Evolutionary conservation across 2,329 filamentous ascomycete species (phyloP).

Genomic region (Pezicula rhizophila): DNA sequence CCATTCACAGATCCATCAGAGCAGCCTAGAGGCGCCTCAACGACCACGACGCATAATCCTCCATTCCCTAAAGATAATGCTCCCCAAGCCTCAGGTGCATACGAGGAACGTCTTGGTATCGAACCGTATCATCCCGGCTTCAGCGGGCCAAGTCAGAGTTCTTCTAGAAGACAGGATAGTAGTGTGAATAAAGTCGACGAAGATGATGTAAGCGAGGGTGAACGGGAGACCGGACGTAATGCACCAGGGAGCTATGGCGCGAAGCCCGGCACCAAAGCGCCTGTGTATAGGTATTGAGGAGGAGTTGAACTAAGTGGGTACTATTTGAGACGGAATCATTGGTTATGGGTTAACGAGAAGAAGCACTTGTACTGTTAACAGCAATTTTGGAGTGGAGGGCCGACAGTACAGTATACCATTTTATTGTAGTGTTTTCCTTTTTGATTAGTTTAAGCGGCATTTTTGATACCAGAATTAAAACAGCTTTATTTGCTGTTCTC

Average conservation of each 20-base stretch:
- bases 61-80: slow-evolving; percentile 21
- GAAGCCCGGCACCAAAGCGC: slow-evolving; percentile 12
- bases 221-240: not conserved
- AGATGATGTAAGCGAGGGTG: slow-evolving; percentile 1
- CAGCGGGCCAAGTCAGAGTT: slow-evolving; percentile 18
- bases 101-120: slow-evolving; percentile 22
- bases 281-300: slow-evolving; percentile 23
- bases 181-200: slow-evolving; percentile 12
- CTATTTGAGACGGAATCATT: too few species aligned
- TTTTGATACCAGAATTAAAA: too few species aligned
- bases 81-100: slow-evolving; percentile 17
- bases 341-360: too few species aligned
- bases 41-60: slow-evolving; percentile 6
- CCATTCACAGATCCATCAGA: slow-evolving; percentile 24
- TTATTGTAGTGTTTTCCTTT: not conserved
- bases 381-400: too few species aligned
- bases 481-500: too few species aligned
- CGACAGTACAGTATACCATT: too few species aligned
- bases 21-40: not conserved
- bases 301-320: not conserved
- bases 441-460: not conserved
- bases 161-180: slow-evolving; percentile 21
- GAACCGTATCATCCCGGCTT: slow-evolving; percentile 31
- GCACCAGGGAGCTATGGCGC: slow-evolving; percentile 8
- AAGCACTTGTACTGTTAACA: too few species aligned